Conservation (phyloP, 106 monocot species). For the Dactylorhiza incarnata region DNA sequence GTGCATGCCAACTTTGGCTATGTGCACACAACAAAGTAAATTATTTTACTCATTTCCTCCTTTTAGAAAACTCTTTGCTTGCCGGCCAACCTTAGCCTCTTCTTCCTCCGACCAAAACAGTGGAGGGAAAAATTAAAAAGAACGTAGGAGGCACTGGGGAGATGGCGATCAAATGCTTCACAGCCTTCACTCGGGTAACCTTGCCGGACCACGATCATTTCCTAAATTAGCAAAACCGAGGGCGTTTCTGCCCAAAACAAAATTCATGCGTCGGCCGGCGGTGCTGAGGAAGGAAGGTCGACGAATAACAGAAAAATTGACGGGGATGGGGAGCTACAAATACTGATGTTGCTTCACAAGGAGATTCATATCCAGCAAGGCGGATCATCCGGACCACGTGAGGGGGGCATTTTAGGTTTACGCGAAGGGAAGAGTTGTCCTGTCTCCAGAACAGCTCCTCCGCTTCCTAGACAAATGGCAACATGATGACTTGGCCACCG, state of each 20-base stretch:
- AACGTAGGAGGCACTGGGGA: no score
- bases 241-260: neutral
- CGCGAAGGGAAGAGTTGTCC: conserved; percentile 25
- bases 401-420: conserved; percentile 26
- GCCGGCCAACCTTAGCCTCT: no score
- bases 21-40: no score
- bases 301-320: neutral
- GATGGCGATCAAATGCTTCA: neutral
- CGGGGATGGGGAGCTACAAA: conserved; percentile 43
- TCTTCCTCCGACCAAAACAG: no score
- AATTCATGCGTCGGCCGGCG: no score
- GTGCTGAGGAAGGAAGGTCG: neutral
- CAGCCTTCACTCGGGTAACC: neutral
- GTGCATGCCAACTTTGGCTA: no score
- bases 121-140: no score
- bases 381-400: conserved; percentile 38
- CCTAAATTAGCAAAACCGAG: no score
- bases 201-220: no score
- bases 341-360: conserved; percentile 57
- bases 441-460: conserved; percentile 36
- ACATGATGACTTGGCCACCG: conserved; percentile 19
- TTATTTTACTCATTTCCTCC: no score
- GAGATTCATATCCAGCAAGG: conserved; percentile 36
- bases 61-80: no score
- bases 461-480: conserved; percentile 40